Evolutionary conservation across 1,284 basidiomycete species (phyloP).

Genomic region (Tilletia indica): DNA sequence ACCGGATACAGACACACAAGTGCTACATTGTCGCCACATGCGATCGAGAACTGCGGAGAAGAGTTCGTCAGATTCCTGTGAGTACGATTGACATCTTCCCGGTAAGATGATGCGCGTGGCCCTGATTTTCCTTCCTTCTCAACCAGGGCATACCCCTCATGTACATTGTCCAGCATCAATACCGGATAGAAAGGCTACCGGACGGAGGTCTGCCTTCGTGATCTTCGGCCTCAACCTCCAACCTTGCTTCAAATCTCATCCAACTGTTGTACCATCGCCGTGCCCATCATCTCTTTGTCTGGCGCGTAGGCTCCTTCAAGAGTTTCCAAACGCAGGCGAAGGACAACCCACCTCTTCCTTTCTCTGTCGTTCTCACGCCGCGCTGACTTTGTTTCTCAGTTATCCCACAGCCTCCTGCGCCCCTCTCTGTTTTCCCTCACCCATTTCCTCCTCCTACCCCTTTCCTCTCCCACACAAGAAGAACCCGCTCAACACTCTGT

Average conservation of each 20-base stretch:
- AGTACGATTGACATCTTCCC: constrained; percentile 24
- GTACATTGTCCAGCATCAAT: constrained; percentile 51
- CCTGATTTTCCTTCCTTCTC: background rate
- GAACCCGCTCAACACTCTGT: constrained; percentile 17
- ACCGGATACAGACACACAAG: constrained; percentile 88
- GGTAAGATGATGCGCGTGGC: background rate
- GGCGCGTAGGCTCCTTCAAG: too few species aligned
- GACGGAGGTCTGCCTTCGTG: constrained; percentile 47
- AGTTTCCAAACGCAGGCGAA: too few species aligned
- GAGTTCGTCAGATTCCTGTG: constrained; percentile 72
- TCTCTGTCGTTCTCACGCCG: too few species aligned
- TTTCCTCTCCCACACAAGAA: background rate
- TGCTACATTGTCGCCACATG: constrained; percentile 98
- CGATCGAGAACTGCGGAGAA: constrained; percentile 85
- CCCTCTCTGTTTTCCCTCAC: background rate
- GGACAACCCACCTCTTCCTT: too few species aligned
- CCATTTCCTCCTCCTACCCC: background rate
- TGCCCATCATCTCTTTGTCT: too few species aligned
- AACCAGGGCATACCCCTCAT: constrained; percentile 50
- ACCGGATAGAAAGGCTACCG: constrained; percentile 50
- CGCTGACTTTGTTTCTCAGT: too few species aligned
- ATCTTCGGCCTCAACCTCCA: background rate
- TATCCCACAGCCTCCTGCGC: background rate
- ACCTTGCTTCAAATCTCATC: too few species aligned
- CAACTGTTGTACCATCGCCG: too few species aligned